These are phyloP conservation scores for Platanthera guangdongensis DNA, from an alignment of 106 monocot species.

Conservation along the genomic window DNA sequence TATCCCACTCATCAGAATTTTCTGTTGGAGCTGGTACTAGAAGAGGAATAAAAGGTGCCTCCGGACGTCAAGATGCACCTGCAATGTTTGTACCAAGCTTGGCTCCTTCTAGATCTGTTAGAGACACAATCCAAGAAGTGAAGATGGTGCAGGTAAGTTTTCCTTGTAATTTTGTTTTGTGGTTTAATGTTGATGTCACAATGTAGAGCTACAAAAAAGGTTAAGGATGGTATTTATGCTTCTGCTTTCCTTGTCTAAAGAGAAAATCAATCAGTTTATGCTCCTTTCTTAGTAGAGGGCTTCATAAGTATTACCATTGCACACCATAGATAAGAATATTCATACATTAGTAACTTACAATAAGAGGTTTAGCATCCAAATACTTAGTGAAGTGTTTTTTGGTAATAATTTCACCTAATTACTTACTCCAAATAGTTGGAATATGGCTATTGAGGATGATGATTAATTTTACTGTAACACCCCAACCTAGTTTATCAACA, in stretches of 20 bases:
- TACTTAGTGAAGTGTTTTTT: too few species aligned
- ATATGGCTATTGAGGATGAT: too few species aligned
- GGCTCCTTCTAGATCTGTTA: constrained; percentile 79
- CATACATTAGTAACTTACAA: background rate
- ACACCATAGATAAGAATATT: background rate
- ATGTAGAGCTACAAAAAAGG: background rate
- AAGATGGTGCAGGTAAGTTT: constrained; percentile 85
- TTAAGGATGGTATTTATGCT: background rate
- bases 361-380: background rate
- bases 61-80: constrained; percentile 37
- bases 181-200: background rate
- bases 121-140: constrained; percentile 84
- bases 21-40: constrained; percentile 33
- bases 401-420: too few species aligned
- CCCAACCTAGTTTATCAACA: background rate
- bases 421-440: too few species aligned
- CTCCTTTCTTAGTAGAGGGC: too few species aligned
- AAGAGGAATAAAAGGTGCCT: constrained; percentile 22
- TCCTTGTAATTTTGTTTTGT: background rate
- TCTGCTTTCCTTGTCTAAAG: background rate
- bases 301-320: background rate
- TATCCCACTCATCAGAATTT: constrained; percentile 34
- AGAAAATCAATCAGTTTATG: too few species aligned
- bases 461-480: too few species aligned
- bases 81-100: constrained; percentile 72